Conservation (phyloP, 148 eudicot species). For the Fagopyrum esculentum region DNA sequence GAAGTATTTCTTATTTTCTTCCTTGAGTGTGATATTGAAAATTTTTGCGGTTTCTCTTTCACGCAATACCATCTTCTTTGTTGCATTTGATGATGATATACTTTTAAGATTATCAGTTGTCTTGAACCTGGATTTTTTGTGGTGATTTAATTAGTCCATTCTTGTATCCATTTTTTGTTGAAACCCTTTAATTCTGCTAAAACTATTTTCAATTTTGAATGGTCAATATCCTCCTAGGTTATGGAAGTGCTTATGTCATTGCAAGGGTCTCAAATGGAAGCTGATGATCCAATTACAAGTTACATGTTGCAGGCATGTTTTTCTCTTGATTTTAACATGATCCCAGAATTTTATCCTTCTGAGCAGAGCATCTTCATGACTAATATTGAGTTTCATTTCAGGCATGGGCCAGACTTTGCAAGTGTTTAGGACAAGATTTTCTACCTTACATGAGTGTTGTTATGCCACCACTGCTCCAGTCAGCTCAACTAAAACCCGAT, state of each 20-base stretch:
- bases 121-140: neutral
- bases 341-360: neutral
- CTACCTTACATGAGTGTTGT: constrained; percentile 95
- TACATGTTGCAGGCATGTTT: constrained; percentile 82
- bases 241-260: constrained; percentile 97
- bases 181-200: neutral
- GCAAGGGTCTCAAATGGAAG: constrained; percentile 96
- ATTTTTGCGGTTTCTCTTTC: neutral
- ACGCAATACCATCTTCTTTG: constrained; percentile 1
- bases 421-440: constrained; percentile 97
- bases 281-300: constrained; percentile 92
- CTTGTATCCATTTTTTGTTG: neutral
- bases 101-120: neutral
- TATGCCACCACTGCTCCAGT: constrained; percentile 92
- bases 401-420: constrained; percentile 99
- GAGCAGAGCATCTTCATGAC: neutral
- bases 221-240: constrained; percentile 41
- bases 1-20: neutral
- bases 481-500: constrained; percentile 98
- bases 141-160: neutral
- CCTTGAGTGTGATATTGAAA: neutral
- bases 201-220: neutral
- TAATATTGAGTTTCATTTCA: constrained; percentile 16
- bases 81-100: neutral
- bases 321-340: constrained; percentile 12